phyloP scores from a whole-genome alignment of 768 basidiomycete species.

The Kwoniella sp. region DNA sequence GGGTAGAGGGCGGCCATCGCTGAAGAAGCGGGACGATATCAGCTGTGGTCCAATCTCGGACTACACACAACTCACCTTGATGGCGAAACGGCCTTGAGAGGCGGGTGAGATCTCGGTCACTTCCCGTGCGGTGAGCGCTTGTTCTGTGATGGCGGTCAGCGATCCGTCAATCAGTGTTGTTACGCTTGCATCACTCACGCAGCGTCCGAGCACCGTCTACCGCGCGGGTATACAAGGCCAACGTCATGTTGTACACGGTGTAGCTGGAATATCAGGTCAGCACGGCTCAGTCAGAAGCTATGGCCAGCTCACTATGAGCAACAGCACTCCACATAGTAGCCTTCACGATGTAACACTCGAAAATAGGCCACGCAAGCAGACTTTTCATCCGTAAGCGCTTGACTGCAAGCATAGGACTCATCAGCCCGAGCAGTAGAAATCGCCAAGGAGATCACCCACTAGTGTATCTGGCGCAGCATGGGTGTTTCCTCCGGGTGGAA shows the following conservation, averaged over 20 bases:
- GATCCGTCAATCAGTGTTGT: slow-evolving; percentile 5
- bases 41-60: background rate
- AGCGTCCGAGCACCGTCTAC: slow-evolving; percentile 29
- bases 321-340: slow-evolving; percentile 26
- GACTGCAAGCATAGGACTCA: slow-evolving; percentile 22
- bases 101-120: slow-evolving; percentile 32
- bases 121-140: slow-evolving; percentile 37
- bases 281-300: background rate
- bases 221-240: slow-evolving; percentile 29
- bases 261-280: slow-evolving; percentile 17
- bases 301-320: slow-evolving; percentile 27
- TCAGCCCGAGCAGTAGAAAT: background rate
- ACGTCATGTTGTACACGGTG: slow-evolving; percentile 28
- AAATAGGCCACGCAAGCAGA: slow-evolving; percentile 31
- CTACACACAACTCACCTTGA: slow-evolving; percentile 7
- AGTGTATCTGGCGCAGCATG: slow-evolving; percentile 24
- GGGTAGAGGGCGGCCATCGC: slow-evolving; percentile 11
- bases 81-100: slow-evolving; percentile 19
- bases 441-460: slow-evolving; percentile 36
- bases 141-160: slow-evolving; percentile 14
- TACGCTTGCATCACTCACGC: slow-evolving; percentile 17
- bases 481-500: slow-evolving; percentile 41
- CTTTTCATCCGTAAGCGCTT: slow-evolving; percentile 23
- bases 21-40: background rate
- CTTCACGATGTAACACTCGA: slow-evolving; percentile 21